A percentile compares a stretch with the other conserved stretches of the same genome.
phyloP scores from a whole-genome alignment of 495 filamentous ascomycete species.

The Cryomyces antarcticus region DNA sequence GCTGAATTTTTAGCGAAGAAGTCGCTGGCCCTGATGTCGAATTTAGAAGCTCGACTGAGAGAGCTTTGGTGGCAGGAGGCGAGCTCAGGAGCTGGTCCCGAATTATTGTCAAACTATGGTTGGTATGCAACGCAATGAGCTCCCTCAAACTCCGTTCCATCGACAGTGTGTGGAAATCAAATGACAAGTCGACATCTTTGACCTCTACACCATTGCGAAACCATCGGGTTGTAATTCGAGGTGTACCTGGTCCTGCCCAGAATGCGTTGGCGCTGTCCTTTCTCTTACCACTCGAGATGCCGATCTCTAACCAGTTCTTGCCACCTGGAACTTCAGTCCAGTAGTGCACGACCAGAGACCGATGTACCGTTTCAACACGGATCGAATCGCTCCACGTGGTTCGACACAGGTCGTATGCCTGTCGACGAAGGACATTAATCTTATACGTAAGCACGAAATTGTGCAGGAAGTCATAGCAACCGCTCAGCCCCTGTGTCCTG shows the following conservation, averaged over 20 bases:
- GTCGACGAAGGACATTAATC: slow-evolving; percentile 53
- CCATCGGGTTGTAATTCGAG: slow-evolving; percentile 56
- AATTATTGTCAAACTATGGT: slow-evolving; percentile 39
- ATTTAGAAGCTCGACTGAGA: slow-evolving; percentile 32
- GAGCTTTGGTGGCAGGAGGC: slow-evolving; percentile 23
- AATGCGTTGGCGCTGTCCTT: slow-evolving; percentile 18
- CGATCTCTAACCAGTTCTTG: slow-evolving; percentile 85
- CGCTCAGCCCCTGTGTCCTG: slow-evolving; percentile 39
- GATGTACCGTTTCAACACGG: slow-evolving; percentile 51
- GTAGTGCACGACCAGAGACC: slow-evolving; percentile 73
- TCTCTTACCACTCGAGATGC: slow-evolving; percentile 41
- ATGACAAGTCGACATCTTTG: slow-evolving; percentile 36
- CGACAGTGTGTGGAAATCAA: slow-evolving; percentile 47
- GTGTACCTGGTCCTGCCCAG: slow-evolving; percentile 14
- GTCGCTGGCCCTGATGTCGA: slow-evolving; percentile 33
- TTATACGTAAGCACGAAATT: slow-evolving; percentile 74
- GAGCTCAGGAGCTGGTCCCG: slow-evolving; percentile 33
- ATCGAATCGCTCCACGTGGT: slow-evolving; percentile 58
- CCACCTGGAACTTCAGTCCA: slow-evolving; percentile 47
- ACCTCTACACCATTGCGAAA: slow-evolving; percentile 62
- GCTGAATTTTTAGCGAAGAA: slow-evolving; percentile 1
- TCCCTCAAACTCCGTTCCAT: slow-evolving; percentile 50
- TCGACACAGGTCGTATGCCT: slow-evolving; percentile 45
- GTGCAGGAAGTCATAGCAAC: slow-evolving; percentile 70
- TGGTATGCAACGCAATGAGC: slow-evolving; percentile 56